Evolutionary conservation across 2,329 filamentous ascomycete species (phyloP), one percentile per base, ranked within the genome.

Genomic region (Phoma sp.): DNA sequence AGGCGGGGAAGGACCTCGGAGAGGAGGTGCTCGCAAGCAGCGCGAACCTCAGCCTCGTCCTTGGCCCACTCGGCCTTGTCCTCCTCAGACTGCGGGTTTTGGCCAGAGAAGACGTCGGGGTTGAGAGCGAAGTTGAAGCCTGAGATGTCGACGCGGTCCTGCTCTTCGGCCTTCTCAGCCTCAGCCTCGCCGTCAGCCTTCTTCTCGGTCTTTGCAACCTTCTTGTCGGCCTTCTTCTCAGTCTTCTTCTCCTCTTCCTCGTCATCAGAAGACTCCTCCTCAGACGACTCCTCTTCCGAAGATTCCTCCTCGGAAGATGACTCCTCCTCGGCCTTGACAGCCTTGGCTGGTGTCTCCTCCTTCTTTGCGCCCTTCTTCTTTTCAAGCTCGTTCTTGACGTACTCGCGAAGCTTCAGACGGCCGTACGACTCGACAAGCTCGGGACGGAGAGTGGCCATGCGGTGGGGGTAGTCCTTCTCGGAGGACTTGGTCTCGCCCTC

Each of bases 21-120:
- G 7, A 86, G 86, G 42, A 99, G 82, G 75, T 90, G 92, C 47
- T 86, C 81, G 78, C 92, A 95, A 25, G 92, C 92, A 51, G 88
- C 86, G 59, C 91, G 89, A 42, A 99, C 93, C 52, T 96, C 91
- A 64, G 88, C 84, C 79, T 99, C 95, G 67, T 99, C 95, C 56
- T 88, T 84, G 39, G 84, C 85, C 81, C 91, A 87, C 71, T 95
- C 86, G 50, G 85, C 84, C 81, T 95, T 96, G 74, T 99, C 95
- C 62, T 90, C 91, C 5, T 95, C 89, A 0, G 91, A 95, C 76
- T 96, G 91, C 30, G 95, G 93, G 47, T 86, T 81, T 76, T 98
- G 95, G 46, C 93, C 93, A 68, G 92, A 96, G 82, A 93, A 98
- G 26, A 92, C 92, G 75, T 99, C 95, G 5, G 95, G 93, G 78